Evolutionary conservation across 2,329 filamentous ascomycete genomes (phyloP).

Genomic region (Fusarium udum): DNA sequence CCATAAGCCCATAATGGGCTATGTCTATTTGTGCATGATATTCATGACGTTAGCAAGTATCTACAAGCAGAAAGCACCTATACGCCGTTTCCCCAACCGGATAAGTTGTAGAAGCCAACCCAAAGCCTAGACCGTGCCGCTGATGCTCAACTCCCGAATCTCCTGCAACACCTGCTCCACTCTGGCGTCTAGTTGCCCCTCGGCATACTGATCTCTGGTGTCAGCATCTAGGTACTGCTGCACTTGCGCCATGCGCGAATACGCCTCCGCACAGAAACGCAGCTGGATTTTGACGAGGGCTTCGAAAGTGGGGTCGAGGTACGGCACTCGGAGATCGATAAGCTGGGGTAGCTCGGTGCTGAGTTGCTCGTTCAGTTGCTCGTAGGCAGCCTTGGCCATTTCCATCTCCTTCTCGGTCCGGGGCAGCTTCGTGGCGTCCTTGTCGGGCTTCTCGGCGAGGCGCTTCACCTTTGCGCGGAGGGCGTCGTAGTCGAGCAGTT

Average conservation of each 20-base stretch:
- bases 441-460: constrained; percentile 97
- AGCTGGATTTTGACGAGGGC: constrained; percentile 98
- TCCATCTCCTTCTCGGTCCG: constrained; percentile 96
- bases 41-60: constrained; percentile 39
- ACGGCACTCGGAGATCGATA: constrained; percentile 95
- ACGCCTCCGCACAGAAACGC: constrained; percentile 96
- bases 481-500: constrained; percentile 97
- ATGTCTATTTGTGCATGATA: constrained; percentile 41
- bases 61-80: constrained; percentile 40
- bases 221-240: constrained; percentile 98
- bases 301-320: constrained; percentile 96
- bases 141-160: constrained; percentile 96
- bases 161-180: constrained; percentile 97
- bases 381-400: constrained; percentile 91
- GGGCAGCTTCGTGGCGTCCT: constrained; percentile 95
- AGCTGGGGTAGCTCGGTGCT: constrained; percentile 92
- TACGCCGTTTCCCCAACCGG: constrained; percentile 42
- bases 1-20: not conserved
- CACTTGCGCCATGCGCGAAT: constrained; percentile 97
- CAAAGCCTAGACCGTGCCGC: constrained; percentile 66
- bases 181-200: constrained; percentile 87
- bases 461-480: constrained; percentile 97
- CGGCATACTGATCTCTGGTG: constrained; percentile 94
- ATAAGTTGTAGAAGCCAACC: constrained; percentile 6
- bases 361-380: constrained; percentile 96